Base-by-base conservation (phyloP, 768 basidiomycete species). In the Pulveroboletus ravenelii region DNA sequence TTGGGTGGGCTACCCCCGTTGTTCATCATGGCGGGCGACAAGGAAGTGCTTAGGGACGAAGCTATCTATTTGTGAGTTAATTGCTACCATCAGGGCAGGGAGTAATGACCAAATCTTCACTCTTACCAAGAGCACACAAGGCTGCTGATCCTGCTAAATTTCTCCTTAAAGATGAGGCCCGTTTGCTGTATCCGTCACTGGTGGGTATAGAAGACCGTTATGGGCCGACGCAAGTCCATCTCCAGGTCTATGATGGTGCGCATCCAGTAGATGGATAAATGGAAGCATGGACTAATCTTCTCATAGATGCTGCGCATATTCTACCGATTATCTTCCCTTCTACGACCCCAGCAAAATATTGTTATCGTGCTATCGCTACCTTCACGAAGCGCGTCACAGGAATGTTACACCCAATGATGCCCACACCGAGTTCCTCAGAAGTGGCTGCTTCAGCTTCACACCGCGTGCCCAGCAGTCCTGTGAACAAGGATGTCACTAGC, bases 41-140 rank as follows among this genome's bases (percentile, higher is more conserved):
- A 86, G 59, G 95, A 98, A 70, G 91, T 95, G 0, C 68, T 97
- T 38, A 75, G 93, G 47, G 95, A 98, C 63, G 95, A 97, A 67
- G 83, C 91, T 31, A 81, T 97, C 29, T 97, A 91, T 62, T 71
- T 79, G 91, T 89, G 43, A 54, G 84, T 75, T 31, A 23, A 35
- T 51, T 20, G 23, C 39, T 45, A 6, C 40, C 39, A 1, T 41
- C 36, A 27, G 29, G 20, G 1, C 6, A 25, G 8, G 20, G 30
- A n/a, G 13, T 18, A 45, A 29, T 40, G 13, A 30, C 29, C 9
- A n/a, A 29, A 18, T 49, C 40, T 41, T 32, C 1, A 14, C 37
- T 37, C 37, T 9, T 30, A n/a, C 53, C 30, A 56, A 89, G 87
- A 9, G 93, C 95, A 0, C 95, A 98, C 63, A 92, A 87, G 63